These are phyloP conservation scores for Fonsecaea nubica DNA, from an alignment of 2,329 filamentous ascomycete genomes.

Conservation along the genomic window DNA sequence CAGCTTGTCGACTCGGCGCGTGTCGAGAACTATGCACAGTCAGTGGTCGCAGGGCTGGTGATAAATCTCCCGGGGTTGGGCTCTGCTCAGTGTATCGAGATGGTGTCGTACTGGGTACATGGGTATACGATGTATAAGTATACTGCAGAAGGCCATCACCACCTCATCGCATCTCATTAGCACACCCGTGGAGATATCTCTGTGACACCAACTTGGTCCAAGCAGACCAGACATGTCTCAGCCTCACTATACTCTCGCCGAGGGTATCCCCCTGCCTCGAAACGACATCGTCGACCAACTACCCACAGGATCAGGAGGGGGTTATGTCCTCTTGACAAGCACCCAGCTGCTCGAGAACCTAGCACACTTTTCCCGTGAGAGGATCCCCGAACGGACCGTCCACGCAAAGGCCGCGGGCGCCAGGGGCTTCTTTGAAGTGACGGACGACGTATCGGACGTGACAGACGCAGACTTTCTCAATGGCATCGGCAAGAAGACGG, in stretches of 20 bases:
- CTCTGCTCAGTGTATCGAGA: background rate
- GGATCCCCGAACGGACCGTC: slow-evolving; percentile 67
- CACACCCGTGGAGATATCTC: background rate
- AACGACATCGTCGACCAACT: slow-evolving; percentile 26
- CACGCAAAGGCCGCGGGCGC: slow-evolving; percentile 67
- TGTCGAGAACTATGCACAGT: background rate
- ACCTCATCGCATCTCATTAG: background rate
- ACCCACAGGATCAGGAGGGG: slow-evolving; percentile 39
- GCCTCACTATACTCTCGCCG: slow-evolving; percentile 28
- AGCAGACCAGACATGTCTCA: slow-evolving; percentile 3
- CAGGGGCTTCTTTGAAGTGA: slow-evolving; percentile 66
- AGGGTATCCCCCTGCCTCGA: slow-evolving; percentile 21
- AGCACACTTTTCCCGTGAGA: slow-evolving; percentile 66
- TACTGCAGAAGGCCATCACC: background rate
- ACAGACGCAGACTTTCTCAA: slow-evolving; percentile 62
- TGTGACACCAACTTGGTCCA: background rate
- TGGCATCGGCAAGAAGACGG: slow-evolving; percentile 61
- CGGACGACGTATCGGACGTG: slow-evolving; percentile 62
- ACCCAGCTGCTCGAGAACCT: slow-evolving; percentile 66
- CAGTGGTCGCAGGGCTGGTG: background rate
- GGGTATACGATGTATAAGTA: background rate
- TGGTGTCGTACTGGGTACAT: background rate
- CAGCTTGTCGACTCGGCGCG: background rate
- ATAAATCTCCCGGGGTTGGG: background rate
- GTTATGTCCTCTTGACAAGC: slow-evolving; percentile 59